A percentile compares a stretch with the other conserved stretches of the same genome.
These are phyloP conservation scores for Epicoccum nigrum DNA, from an alignment of 2,329 filamentous ascomycete species.

Conservation along the genomic window DNA sequence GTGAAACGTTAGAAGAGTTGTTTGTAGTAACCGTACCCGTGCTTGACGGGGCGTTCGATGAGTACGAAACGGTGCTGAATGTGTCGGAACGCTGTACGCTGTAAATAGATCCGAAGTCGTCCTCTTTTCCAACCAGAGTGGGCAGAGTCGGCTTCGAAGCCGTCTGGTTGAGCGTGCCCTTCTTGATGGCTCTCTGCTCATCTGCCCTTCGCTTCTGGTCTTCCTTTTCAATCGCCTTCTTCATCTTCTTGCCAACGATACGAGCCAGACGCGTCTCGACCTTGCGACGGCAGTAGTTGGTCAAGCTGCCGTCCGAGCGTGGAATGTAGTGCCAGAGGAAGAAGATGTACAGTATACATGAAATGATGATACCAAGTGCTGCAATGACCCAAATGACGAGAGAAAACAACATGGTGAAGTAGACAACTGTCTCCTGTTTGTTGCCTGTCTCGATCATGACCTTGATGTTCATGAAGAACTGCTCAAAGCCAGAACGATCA, in stretches of 20 bases:
- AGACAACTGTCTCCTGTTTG: slow-evolving; percentile 78
- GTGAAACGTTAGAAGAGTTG: slow-evolving; percentile 17
- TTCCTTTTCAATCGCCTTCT: slow-evolving; percentile 84
- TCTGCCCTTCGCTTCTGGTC: slow-evolving; percentile 56
- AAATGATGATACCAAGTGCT: slow-evolving; percentile 73
- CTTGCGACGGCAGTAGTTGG: slow-evolving; percentile 88
- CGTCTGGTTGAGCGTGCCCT: slow-evolving; percentile 50
- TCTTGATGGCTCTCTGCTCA: slow-evolving; percentile 52
- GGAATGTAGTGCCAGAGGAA: slow-evolving; percentile 96
- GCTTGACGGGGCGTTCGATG: slow-evolving; percentile 59
- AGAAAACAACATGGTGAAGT: slow-evolving; percentile 92
- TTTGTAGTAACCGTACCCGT: slow-evolving; percentile 58
- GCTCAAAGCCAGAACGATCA: slow-evolving; percentile 68
- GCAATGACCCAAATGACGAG: slow-evolving; percentile 87
- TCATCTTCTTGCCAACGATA: slow-evolving; percentile 85
- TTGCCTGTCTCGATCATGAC: slow-evolving; percentile 71
- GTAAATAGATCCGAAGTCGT: slow-evolving; percentile 50
- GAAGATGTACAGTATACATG: slow-evolving; percentile 78
- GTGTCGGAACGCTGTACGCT: slow-evolving; percentile 44
- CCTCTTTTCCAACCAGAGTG: slow-evolving; percentile 43
- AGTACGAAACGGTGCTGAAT: slow-evolving; percentile 45
- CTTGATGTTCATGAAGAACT: slow-evolving; percentile 84
- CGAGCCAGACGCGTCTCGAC: slow-evolving; percentile 83
- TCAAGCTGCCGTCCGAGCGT: slow-evolving; percentile 76
- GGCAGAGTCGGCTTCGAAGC: slow-evolving; percentile 50